Base-by-base conservation (phyloP, 1,284 basidiomycete genomes). In the Xerocomus nothofagi region DNA sequence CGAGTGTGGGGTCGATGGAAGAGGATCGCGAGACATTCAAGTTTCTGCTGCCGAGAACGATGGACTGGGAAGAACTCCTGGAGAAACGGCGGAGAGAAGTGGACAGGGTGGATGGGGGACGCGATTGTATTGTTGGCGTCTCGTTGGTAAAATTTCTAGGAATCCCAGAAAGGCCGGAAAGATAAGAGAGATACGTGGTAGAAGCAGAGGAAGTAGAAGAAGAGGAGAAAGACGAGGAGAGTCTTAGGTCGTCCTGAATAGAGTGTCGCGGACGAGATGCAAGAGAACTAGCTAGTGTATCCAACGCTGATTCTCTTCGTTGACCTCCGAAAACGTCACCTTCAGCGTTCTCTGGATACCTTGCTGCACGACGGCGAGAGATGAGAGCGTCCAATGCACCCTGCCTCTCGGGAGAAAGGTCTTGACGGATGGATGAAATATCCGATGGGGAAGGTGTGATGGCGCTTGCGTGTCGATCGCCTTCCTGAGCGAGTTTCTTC, bases 371-470 rank as follows among this genome's bases (percentile, higher is more conserved):
- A 14, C 66, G 63, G 15, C 57, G 63, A n/a, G 65, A 39, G 31
- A 67, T 44, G 20, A 77, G 60, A 29, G 69, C 67, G 18, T 74
- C 65, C 11, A 74, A 61, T 21, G 70, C 73, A 32, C 52, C 59
- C 52, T 73, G 71, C 26, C 78, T 71, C 40, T 74, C 73, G 3
- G 62, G 57, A 44, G 73, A 62, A 14, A 80, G 62, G 27, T 60
- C 59, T 36, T 76, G 73, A 20, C 66, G 65, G 34, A 80, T 68
- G 1, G 77, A 77, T 17, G 79, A 80, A 30, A 83, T 72, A 26
- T 73, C 68, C 18, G 81, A 82, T 4, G 70, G 67, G 1, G 79
- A 81, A 27, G 78, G 78, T 0, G 78, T 80, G 37, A 79, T 57
- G 4, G 66, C 68, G 26, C 63, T 65, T 17, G 52, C 40, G 39